Conservation (phyloP, 257 asterid species). For the Solanum etuberosum region DNA sequence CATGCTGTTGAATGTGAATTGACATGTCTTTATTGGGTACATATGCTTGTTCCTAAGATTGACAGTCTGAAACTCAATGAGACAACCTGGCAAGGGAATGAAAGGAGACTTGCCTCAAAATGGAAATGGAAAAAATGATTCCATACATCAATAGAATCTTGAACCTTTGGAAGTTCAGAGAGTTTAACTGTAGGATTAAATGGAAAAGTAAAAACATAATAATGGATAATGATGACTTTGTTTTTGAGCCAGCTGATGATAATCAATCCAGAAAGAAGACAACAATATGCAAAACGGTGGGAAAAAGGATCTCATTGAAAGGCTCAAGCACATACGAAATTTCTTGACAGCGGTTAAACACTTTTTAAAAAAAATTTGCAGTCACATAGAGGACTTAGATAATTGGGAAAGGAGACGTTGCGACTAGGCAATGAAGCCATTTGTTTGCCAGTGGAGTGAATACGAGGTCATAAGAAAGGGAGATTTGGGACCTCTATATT, state of each 20-base stretch:
- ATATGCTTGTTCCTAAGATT: background rate
- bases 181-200: background rate
- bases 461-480: background rate
- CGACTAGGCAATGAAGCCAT: background rate
- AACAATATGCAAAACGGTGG: background rate
- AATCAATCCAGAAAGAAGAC: background rate
- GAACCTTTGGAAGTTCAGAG: background rate
- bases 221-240: background rate
- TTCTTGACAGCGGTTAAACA: background rate
- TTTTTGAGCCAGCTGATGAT: background rate
- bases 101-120: background rate
- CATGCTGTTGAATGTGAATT: background rate
- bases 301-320: background rate
- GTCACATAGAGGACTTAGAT: background rate
- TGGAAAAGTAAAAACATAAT: background rate
- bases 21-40: background rate
- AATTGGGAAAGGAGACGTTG: background rate
- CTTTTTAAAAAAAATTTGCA: too few species aligned
- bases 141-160: background rate
- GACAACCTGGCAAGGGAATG: background rate
- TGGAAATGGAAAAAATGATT: background rate
- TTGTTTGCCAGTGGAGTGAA: background rate
- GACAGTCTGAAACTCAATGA: background rate
- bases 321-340: background rate
- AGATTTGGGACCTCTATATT: background rate